phyloP scores from a whole-genome alignment of 164 flowering plant genomes.

The Magnolia sinica region DNA sequence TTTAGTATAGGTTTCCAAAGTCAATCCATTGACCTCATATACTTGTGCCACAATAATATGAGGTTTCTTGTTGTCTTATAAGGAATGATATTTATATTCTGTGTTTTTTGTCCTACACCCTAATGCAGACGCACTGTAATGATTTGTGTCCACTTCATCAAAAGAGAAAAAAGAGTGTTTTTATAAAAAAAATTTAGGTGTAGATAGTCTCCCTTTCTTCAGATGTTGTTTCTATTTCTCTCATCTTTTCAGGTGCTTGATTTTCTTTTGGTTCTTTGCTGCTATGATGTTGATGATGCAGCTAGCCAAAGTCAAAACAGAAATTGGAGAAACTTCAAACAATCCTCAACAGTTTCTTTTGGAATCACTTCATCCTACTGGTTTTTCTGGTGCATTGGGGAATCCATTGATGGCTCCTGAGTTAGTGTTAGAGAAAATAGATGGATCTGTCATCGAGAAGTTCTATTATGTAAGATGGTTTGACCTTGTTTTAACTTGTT shows the following conservation, averaged over 20 bases:
- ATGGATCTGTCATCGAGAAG: slow-evolving; percentile 46
- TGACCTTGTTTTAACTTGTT: neutral
- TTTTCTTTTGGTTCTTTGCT: neutral
- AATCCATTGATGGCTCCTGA: slow-evolving; percentile 71
- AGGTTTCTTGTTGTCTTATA: no score
- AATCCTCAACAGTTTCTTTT: slow-evolving; percentile 65
- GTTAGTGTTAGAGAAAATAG: slow-evolving; percentile 40
- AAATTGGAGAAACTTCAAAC: slow-evolving; percentile 52
- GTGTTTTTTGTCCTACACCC: neutral
- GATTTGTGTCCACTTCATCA: neutral
- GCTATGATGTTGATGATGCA: slow-evolving; percentile 17
- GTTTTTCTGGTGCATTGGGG: slow-evolving; percentile 65
- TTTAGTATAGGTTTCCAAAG: no score
- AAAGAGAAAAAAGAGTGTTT: neutral
- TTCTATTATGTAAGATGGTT: slow-evolving; percentile 54
- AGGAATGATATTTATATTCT: neutral
- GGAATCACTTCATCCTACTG: slow-evolving; percentile 72
- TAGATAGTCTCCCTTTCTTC: neutral
- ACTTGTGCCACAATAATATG: no score
- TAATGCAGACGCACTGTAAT: no score
- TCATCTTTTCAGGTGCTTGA: neutral
- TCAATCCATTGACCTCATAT: no score
- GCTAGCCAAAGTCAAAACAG: slow-evolving; percentile 54
- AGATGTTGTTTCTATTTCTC: neutral
- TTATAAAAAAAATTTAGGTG: neutral